These are phyloP conservation scores for Fraxinus xanthoxyloides DNA, from an alignment of 305 asterid genomes.

Conservation along the genomic window DNA sequence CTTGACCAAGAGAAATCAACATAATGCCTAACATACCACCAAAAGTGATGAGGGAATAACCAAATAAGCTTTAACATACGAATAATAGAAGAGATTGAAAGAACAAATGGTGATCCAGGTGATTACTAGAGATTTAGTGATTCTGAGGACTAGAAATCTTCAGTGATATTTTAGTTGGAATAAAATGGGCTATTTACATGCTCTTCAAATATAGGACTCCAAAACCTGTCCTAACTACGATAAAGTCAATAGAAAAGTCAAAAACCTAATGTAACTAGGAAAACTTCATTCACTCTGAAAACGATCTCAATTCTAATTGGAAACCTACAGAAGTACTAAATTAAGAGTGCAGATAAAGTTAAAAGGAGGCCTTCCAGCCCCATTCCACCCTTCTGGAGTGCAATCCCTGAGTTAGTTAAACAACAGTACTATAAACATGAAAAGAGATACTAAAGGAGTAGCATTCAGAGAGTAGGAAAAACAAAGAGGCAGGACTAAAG, in stretches of 20 bases:
- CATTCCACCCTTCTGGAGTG: not conserved
- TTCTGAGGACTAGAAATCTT: too few species aligned
- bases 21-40: too few species aligned
- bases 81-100: too few species aligned
- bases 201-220: not conserved
- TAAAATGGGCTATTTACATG: not conserved
- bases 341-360: not conserved
- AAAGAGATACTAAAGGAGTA: not conserved
- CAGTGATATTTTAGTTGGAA: not conserved
- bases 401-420: not conserved
- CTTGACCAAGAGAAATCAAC: too few species aligned
- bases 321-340: not conserved
- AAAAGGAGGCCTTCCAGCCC: not conserved
- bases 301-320: not conserved
- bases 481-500: not conserved
- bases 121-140: not conserved
- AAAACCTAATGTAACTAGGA: not conserved
- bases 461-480: not conserved
- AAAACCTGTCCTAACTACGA: not conserved
- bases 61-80: too few species aligned
- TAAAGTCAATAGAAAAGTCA: not conserved
- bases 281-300: not conserved
- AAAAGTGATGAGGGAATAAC: too few species aligned
- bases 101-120: not conserved
- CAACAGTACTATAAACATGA: not conserved